These are phyloP conservation scores for Luvunga scandens DNA, from an alignment of 345 rosid genomes.

Conservation along the genomic window DNA sequence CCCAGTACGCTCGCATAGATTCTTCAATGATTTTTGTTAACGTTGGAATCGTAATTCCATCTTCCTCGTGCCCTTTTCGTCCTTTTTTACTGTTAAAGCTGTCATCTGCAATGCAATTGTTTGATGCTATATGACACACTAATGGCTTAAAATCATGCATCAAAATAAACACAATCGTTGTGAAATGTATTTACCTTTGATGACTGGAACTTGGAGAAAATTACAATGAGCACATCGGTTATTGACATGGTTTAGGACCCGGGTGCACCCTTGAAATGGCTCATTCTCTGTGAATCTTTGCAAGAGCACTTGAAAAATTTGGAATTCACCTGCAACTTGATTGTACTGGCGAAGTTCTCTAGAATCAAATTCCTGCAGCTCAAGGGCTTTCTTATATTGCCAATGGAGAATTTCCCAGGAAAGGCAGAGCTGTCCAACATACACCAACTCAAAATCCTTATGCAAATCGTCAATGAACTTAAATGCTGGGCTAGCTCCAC, in stretches of 20 bases:
- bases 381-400: conserved; percentile 56
- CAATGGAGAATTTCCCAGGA: conserved; percentile 92
- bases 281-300: conserved; percentile 80
- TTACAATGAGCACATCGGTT: conserved; percentile 48
- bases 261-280: conserved; percentile 56
- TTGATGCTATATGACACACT: not conserved
- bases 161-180: not conserved
- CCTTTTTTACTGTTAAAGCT: conserved; percentile 40
- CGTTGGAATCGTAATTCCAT: conserved; percentile 36
- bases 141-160: not conserved
- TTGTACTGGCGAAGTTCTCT: conserved; percentile 44
- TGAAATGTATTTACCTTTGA: conserved; percentile 49
- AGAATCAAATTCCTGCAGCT: conserved; percentile 41
- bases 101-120: conserved; percentile 41
- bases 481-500: conserved; percentile 29
- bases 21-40: conserved; percentile 42
- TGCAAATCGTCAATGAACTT: conserved; percentile 44
- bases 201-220: conserved; percentile 72
- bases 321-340: conserved; percentile 71
- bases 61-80: conserved; percentile 39
- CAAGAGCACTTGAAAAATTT: conserved; percentile 75
- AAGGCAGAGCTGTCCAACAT: conserved; percentile 75
- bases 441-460: conserved; percentile 69
- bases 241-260: conserved; percentile 64
- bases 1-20: conserved; percentile 57